Percentiles rank a stretch among this genome's conserved stretches.
These are phyloP conservation scores for Wallacemonas sp. DNA, from an alignment of 208 protist species.

Conservation along the genomic window DNA sequence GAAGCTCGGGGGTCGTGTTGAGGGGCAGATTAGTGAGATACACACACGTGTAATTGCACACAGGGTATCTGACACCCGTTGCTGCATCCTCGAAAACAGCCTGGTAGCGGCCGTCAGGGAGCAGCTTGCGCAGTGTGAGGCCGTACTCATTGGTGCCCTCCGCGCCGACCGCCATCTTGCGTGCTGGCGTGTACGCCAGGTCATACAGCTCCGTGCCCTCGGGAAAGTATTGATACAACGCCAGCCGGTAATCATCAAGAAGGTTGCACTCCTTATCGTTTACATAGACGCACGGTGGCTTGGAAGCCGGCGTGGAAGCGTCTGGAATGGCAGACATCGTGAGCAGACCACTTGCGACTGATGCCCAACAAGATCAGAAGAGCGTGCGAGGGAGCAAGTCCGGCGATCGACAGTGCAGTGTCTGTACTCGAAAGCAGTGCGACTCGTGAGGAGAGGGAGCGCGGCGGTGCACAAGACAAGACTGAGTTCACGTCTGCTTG, in stretches of 20 bases:
- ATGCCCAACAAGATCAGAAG: no score
- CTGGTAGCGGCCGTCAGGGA: conserved; percentile 70
- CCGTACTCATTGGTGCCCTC: conserved; percentile 41
- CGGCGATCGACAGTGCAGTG: no score
- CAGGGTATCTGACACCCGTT: conserved; percentile 35
- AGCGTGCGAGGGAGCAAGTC: no score
- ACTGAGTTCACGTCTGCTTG: no score
- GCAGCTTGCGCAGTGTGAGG: conserved; percentile 62
- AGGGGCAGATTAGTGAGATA: conserved; percentile 74
- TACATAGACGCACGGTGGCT: conserved; percentile 61
- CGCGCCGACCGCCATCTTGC: conserved; percentile 53
- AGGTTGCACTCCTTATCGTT: conserved; percentile 63
- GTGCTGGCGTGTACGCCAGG: conserved; percentile 46
- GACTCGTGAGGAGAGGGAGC: no score
- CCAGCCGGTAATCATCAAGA: conserved; percentile 71
- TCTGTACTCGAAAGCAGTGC: no score
- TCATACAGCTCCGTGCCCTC: conserved; percentile 72
- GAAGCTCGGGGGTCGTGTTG: conserved; percentile 68
- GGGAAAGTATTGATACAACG: conserved; percentile 60
- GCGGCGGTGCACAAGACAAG: no score
- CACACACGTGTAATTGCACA: conserved; percentile 41
- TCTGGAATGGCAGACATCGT: not conserved
- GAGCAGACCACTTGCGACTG: no score
- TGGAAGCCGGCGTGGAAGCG: not conserved
- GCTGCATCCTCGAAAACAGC: conserved; percentile 48